Conservation (phyloP, 129 eudicot species). For the Apium graveolens region DNA sequence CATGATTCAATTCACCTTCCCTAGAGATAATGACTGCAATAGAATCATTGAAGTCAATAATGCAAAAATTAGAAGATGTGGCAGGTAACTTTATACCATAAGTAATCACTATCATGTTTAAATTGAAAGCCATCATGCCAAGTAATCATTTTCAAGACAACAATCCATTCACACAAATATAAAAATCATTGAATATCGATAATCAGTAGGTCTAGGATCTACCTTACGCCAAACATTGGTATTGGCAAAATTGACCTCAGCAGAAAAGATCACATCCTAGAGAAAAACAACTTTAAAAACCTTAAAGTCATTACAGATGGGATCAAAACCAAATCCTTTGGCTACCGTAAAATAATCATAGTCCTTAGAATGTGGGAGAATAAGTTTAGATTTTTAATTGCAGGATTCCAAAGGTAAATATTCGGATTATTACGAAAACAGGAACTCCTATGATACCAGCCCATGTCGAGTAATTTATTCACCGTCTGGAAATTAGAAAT, state of each 20-base stretch:
- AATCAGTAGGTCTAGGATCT: not conserved
- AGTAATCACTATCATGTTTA: not conserved
- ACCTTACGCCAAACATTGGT: not conserved
- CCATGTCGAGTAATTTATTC: too few species aligned
- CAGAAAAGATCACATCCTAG: not conserved
- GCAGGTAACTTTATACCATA: not conserved
- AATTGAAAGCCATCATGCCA: not conserved
- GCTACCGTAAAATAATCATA: not conserved
- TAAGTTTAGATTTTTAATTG: not conserved
- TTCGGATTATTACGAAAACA: too few species aligned
- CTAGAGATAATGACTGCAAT: not conserved
- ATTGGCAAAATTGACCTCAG: not conserved
- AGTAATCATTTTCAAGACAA: not conserved
- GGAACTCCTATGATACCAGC: too few species aligned
- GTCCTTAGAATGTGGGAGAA: not conserved
- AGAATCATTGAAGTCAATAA: not conserved
- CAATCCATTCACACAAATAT: not conserved
- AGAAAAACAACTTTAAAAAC: not conserved
- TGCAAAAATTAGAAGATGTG: not conserved
- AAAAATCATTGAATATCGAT: too few species aligned
- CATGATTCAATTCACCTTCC: not conserved
- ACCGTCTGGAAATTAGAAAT: too few species aligned
- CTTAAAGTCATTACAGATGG: not conserved
- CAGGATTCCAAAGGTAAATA: not conserved
- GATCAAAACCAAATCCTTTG: not conserved